Conservation (phyloP, 495 filamentous ascomycete species). For the Parathielavia hyrcaniae region DNA sequence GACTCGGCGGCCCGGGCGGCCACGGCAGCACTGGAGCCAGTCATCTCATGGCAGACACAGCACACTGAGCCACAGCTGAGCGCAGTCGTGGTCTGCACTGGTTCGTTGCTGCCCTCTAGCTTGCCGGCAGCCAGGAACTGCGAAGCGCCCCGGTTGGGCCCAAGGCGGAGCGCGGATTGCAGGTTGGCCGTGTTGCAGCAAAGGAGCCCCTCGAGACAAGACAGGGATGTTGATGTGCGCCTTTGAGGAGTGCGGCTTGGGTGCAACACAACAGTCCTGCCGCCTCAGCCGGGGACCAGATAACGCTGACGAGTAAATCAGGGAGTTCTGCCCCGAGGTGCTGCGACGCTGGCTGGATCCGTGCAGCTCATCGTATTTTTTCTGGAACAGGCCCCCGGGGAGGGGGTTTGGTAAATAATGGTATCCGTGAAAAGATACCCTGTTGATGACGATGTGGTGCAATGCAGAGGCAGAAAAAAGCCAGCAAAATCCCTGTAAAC, state of each 20-base stretch:
- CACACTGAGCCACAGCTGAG: constrained; percentile 4
- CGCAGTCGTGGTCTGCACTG: constrained; percentile 15
- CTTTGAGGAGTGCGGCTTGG: neutral
- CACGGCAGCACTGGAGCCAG: constrained; percentile 38
- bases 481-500: neutral
- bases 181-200: constrained; percentile 4
- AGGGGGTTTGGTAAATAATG: neutral
- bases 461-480: constrained; percentile 6
- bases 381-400: neutral
- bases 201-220: neutral
- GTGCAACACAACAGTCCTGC: neutral
- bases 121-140: neutral
- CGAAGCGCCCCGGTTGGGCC: constrained; percentile 4
- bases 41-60: constrained; percentile 41
- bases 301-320: no score
- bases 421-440: neutral
- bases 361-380: neutral
- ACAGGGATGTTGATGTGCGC: constrained; percentile 13
- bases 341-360: constrained; percentile 16
- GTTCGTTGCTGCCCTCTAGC: constrained; percentile 5
- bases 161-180: constrained; percentile 13
- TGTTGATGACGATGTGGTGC: constrained; percentile 10
- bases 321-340: constrained; percentile 17
- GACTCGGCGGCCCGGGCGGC: constrained; percentile 38
- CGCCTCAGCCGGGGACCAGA: constrained; percentile 21